A percentile compares a stretch with the other conserved stretches of the same genome.
phyloP scores from a whole-genome alignment of 129 eudicot species.

The Lactuca saligna region DNA sequence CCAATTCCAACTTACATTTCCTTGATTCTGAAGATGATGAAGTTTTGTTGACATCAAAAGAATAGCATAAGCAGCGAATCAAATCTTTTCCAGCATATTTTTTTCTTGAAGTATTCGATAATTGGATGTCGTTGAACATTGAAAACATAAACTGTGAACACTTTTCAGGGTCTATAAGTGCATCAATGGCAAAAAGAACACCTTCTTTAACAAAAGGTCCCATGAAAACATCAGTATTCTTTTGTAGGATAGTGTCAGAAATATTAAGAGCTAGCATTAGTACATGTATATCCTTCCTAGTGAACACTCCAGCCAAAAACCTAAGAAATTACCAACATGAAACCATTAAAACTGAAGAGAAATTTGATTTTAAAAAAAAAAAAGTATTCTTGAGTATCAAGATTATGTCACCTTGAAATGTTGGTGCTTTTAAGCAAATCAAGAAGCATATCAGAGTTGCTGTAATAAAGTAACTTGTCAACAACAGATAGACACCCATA shows the following conservation, averaged over 20 bases:
- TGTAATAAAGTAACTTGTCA: constrained; percentile 63
- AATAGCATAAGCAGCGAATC: constrained; percentile 69
- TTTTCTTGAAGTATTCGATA: constrained; percentile 40
- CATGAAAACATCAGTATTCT: constrained; percentile 49
- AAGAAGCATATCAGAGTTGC: constrained; percentile 61
- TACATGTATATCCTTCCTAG: constrained; percentile 79
- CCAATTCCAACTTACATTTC: constrained; percentile 63
- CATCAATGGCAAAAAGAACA: constrained; percentile 77
- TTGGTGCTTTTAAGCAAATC: constrained; percentile 53
- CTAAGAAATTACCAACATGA: constrained; percentile 37
- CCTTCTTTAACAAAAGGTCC: constrained; percentile 88
- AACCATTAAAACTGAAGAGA: neutral
- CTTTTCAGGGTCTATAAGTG: constrained; percentile 65
- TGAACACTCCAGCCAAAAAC: constrained; percentile 88
- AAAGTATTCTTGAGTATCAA: neutral
- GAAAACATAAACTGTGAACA: constrained; percentile 58
- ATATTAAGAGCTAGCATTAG: constrained; percentile 70
- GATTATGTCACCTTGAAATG: constrained; percentile 73
- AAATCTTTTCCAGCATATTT: constrained; percentile 36
- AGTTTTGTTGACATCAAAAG: constrained; percentile 44
- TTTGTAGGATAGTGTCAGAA: constrained; percentile 66
- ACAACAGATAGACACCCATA: constrained; percentile 80
- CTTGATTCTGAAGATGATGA: constrained; percentile 40
- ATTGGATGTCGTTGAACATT: constrained; percentile 43
- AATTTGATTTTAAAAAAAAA: neutral